Percentiles rank a stretch among this genome's conserved stretches.
These are phyloP conservation scores for Arthonia radiata DNA, from an alignment of 495 filamentous ascomycete genomes.

Conservation along the genomic window DNA sequence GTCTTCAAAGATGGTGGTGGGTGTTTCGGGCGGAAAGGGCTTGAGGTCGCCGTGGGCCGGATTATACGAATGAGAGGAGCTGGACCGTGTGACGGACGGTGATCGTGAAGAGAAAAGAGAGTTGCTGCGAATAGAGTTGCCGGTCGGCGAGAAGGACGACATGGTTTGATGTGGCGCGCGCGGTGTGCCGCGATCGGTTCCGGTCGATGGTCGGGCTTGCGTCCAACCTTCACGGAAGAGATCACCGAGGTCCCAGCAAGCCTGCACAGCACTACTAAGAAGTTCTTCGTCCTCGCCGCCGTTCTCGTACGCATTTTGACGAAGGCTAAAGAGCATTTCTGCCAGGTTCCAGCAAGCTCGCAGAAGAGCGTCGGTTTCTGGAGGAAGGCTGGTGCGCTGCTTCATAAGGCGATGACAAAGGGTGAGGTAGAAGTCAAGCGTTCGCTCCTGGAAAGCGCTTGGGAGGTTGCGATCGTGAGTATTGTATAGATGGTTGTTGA, in stretches of 20 bases:
- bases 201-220: constrained; percentile 61
- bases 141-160: constrained; percentile 7
- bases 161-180: constrained; percentile 22
- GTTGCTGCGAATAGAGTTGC: constrained; percentile 6
- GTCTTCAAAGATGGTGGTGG: constrained; percentile 83
- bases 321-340: constrained; percentile 82
- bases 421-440: constrained; percentile 82
- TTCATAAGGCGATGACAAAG: constrained; percentile 87
- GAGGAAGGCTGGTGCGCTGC: constrained; percentile 48
- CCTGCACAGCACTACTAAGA: constrained; percentile 64
- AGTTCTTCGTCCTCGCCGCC: constrained; percentile 57
- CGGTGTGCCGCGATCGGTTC: constrained; percentile 65
- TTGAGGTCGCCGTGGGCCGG: too few species aligned
- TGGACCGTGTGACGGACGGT: too few species aligned
- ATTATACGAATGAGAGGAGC: too few species aligned
- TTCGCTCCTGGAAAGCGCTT: constrained; percentile 70
- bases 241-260: constrained; percentile 88
- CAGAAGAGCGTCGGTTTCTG: constrained; percentile 60
- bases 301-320: constrained; percentile 54
- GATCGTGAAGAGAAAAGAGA: not conserved
- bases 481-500: constrained; percentile 87
- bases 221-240: constrained; percentile 88
- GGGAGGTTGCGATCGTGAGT: constrained; percentile 68
- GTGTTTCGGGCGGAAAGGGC: constrained; percentile 46
- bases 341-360: constrained; percentile 76